These are phyloP conservation scores for Penicillium crystallinum DNA, from an alignment of 495 filamentous ascomycete species.

Conservation along the genomic window DNA sequence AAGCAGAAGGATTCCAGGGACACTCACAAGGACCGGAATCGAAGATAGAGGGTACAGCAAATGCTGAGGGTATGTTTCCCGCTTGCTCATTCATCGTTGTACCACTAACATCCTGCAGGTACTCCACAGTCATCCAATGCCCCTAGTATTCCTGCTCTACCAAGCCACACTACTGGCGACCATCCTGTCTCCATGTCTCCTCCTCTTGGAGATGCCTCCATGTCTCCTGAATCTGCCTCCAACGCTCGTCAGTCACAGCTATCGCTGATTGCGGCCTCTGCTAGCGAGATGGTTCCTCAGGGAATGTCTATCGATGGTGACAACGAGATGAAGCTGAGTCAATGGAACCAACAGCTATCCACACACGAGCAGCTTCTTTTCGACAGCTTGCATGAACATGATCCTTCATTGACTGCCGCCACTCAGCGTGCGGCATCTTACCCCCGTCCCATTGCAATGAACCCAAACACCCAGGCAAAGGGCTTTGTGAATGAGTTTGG, in stretches of 20 bases:
- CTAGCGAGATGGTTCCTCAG: constrained; percentile 46
- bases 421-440: constrained; percentile 44
- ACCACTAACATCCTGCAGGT: constrained; percentile 24
- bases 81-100: neutral
- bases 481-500: constrained; percentile 56
- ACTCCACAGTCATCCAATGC: constrained; percentile 28
- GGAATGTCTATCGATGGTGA: constrained; percentile 39
- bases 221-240: constrained; percentile 36
- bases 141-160: constrained; percentile 31
- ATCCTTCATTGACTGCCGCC: constrained; percentile 41
- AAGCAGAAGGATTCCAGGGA: constrained; percentile 42
- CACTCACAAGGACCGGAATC: constrained; percentile 25
- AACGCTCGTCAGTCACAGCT: constrained; percentile 44
- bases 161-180: constrained; percentile 29
- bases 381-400: constrained; percentile 43
- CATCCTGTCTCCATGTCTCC: constrained; percentile 38
- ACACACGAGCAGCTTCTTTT: constrained; percentile 44
- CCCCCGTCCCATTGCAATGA: constrained; percentile 53
- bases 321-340: constrained; percentile 31
- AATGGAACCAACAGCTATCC: constrained; percentile 40
- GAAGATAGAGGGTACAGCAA: constrained; percentile 27
- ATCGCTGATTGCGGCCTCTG: constrained; percentile 47
- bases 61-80: constrained; percentile 19
- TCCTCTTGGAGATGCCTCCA: constrained; percentile 32
- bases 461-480: constrained; percentile 48